Base-by-base conservation (phyloP, 2,329 filamentous ascomycete species). In the Sarocladium kiliense region DNA sequence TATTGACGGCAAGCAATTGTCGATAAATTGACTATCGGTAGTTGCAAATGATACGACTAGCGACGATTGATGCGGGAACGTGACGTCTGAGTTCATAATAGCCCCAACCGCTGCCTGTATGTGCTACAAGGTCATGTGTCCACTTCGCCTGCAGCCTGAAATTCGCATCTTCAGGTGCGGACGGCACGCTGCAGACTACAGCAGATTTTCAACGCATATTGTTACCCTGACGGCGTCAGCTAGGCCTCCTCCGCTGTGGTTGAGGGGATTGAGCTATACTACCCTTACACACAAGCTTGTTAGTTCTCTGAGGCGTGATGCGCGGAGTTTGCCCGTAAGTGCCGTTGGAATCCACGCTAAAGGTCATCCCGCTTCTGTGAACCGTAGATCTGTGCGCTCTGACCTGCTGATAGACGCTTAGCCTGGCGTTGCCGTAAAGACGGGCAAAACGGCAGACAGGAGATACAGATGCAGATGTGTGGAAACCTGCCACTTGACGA, bases 401-500 rank as follows among this genome's bases (percentile, higher is more conserved):
- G 44, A 30, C 44, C 41, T 44, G 10, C 6, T 39, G 12, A 19
- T 16, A 39, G 36, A 39, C 5, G 7, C 12, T 9, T 16, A n/a
- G 36, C n/a, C n/a, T n/a, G n/a, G n/a, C n/a, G n/a, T n/a, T n/a
- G n/a, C n/a, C n/a, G n/a, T n/a, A n/a, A n/a, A n/a, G n/a, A n/a
- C n/a, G n/a, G n/a, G n/a, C n/a, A 27, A 51, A 18, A 34, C 7
- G 23, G 19, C 7, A 44, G n/a, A 18, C 7, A 44, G n/a, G 5
- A 4, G 11, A 11, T 19, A 32, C 44, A 51, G 26, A 51, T 19
- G n/a, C 27, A 51, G 4, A 18, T 9, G 12, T 12, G 30, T n/a
- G 23, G 30, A 23, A 23, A 49, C 9, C 47, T 51, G 26, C 47
- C n/a, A n/a, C 47, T 51, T 32, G 47, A 51, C 47, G 18, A 21